Base-by-base conservation (phyloP, 768 basidiomycete genomes). In the Mrakia hoshinonis region DNA sequence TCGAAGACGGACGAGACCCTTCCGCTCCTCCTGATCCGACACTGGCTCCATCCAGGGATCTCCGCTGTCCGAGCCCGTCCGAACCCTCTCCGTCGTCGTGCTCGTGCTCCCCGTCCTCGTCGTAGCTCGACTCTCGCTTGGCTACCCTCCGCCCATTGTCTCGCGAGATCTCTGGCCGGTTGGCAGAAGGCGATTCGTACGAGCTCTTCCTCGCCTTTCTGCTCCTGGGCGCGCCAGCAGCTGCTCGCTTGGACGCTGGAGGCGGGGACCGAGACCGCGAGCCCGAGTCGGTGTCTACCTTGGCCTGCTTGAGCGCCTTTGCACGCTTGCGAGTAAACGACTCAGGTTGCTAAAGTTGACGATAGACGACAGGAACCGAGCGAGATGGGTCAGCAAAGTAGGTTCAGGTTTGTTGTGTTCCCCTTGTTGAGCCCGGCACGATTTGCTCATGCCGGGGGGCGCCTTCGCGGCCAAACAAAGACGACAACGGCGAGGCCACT, bases 311-410 rank as follows among this genome's bases (percentile, higher is more conserved):
- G 58, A 61, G 58, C 20, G 58, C 58, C 36, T 61, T 61, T 20
- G 58, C 58, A 36, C 58, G 58, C 36, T 61, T 61, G 34, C 58
- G 58, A 38, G 58, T 61, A 22, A 61, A 61, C 22, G 58, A 61
- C n/a, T 61, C 58, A 15, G 58, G 58, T 61, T 61, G 58, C 58
- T 61, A 31, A n/a, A 31, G 0, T 26, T n/a, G 18, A 38, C 4
- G 6, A 38, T 5, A 61, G 20, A 2, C 31, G 5, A 34, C 29
- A 20, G 31, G 26, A 22, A 29, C n/a, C 43, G 43, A 58, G 55
- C 18, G 55, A 22, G 58, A 61, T 61, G 5, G 26, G 29, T 34
- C 3, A 55, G 29, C 54, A 15, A 6, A 20, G 18, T 1, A 22
- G 15, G 36, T 43, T 7, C 7, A 43, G 43, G 43, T 43, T 15